Evolutionary conservation across 768 basidiomycete species (phyloP), one percentile per base, ranked within the genome.

Genomic region (Gautieria morchelliformis): DNA sequence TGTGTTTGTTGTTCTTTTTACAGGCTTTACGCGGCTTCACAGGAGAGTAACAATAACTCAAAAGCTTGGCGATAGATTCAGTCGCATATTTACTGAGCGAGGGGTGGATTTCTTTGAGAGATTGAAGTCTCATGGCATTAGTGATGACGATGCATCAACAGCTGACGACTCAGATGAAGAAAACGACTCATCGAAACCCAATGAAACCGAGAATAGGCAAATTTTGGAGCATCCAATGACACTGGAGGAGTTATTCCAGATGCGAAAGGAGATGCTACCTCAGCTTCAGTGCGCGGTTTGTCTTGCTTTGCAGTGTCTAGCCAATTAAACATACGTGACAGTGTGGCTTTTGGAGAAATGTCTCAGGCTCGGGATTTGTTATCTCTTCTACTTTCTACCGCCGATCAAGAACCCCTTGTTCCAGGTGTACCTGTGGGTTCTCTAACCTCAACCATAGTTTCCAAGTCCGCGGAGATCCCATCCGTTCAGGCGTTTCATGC

Each of bases 271-370:
- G 59, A 78, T 91, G 14, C 54, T 84, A 24, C 82, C 83, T 10
- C 85, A 87, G 59, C 74, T 93, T 49, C 80, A 79, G 89, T 91
- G 69, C 68, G 89, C 78, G 24, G 11, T 20, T 58, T 37, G 41
- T 12, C 10, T 37, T 30, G 40, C 9, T 53, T 14, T 20, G 24
- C 46, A 47, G 27, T 9, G 32, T 41, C n/a, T 44, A 17, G 8
- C 14, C 52, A 45, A 24, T 52, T 53, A 53, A 55, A 40, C 41
- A 50, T 53, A 49, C 37, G 6, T 27, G 33, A 5, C 60, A 89
- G 88, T 61, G 78, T 83, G 59, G 87, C 89, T 27, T 70, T 84
- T 48, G 88, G 88, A 56, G 90, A 93, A 69, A 86, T 92, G 79
- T 77, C 80, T 7, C 83, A 84, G 56, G 88, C 88, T 10, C 79